Conservation (phyloP, 2,329 filamentous ascomycete genomes). For the Grosmannia penicillata region DNA sequence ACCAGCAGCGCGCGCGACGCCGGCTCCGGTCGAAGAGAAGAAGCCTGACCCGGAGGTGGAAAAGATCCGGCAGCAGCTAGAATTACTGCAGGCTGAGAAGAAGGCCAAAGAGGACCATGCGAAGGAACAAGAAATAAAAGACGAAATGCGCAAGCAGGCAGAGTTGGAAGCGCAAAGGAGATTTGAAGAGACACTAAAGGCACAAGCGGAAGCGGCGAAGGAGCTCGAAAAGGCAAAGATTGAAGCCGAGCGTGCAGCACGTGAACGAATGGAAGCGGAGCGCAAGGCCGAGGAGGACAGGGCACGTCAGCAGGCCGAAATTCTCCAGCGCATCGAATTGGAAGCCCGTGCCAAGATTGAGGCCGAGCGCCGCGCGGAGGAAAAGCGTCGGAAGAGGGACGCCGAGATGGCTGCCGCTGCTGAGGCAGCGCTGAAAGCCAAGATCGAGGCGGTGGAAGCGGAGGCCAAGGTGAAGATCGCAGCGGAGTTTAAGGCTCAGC, state of each 20-base stretch:
- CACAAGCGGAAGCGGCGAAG: constrained; percentile 28
- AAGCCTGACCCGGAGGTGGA: constrained; percentile 41
- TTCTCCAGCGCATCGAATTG: constrained; percentile 18
- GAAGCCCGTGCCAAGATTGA: constrained; percentile 22
- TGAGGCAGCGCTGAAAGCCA: constrained; percentile 15
- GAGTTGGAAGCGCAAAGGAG: constrained; percentile 10
- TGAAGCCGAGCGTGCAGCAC: constrained; percentile 29
- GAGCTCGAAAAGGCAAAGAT: constrained; percentile 31
- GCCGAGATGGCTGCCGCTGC: constrained; percentile 33
- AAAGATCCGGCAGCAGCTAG: constrained; percentile 44
- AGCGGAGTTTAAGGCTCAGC: constrained; percentile 21
- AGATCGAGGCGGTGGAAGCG: constrained; percentile 30
- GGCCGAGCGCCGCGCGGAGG: constrained; percentile 24
- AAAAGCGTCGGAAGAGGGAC: constrained; percentile 23
- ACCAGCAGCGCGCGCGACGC: constrained; percentile 21
- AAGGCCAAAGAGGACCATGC: constrained; percentile 30
- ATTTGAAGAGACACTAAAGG: constrained; percentile 19
- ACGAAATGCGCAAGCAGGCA: constrained; percentile 20
- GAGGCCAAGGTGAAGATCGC: constrained; percentile 24
- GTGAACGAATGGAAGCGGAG: constrained; percentile 16
- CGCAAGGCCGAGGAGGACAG: constrained; percentile 21
- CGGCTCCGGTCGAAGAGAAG: constrained; percentile 20
- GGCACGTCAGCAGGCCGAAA: constrained; percentile 17
- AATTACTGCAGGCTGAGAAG: constrained; percentile 30
- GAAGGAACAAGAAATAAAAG: constrained; percentile 26